Evolutionary conservation across 352 stramenopile species (phyloP), one percentile per base, ranked within the genome.

Genomic region (Phytophthora europaea): DNA sequence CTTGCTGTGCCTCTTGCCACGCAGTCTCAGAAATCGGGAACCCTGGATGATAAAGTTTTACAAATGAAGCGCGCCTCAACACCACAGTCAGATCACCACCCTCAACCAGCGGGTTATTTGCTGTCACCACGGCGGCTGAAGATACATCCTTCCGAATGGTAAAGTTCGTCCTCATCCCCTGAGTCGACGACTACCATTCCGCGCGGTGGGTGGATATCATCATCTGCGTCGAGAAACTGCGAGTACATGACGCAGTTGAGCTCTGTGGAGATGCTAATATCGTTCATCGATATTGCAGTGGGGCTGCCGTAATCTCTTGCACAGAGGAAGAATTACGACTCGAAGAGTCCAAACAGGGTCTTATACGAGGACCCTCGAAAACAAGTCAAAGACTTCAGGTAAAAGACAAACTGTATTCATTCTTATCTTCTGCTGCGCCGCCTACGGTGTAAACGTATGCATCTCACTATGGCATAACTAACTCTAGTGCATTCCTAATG

Each of bases 161-260:
- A 60, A 1, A 75, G 61, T 6, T 62, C 64, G 45, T 76, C 70
- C 31, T 76, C 18, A 31, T 76, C 64, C 6, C 73, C 64, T 12
- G 26, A 76, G 40, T 76, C 70, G 26, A 47, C 26, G 1, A 31
- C 54, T 1, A 76, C n/a, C 6, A 76, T 31, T 3, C 18, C 70
- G 53, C 51, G 63, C 0, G 40, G 48, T 16, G 34, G 23, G 28
- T 48, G 38, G 4, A 16, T 26, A 1, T n/a, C 26, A 18, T 60
- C 20, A 15, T 38, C 52, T 31, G 2, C 28, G 38, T 59, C 18
- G 28, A 57, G 50, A 0, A 75, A 9, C 6, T 28, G 28, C 0
- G 53, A 13, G 26, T 67, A 67, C 61, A 36, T 36, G 23, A 71
- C 51, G 7, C 15, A 4, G 48, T 71, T 75, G 34, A 48, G 2